Conservation (phyloP, 2,329 filamentous ascomycete genomes). For the Helotiales sp. region DNA sequence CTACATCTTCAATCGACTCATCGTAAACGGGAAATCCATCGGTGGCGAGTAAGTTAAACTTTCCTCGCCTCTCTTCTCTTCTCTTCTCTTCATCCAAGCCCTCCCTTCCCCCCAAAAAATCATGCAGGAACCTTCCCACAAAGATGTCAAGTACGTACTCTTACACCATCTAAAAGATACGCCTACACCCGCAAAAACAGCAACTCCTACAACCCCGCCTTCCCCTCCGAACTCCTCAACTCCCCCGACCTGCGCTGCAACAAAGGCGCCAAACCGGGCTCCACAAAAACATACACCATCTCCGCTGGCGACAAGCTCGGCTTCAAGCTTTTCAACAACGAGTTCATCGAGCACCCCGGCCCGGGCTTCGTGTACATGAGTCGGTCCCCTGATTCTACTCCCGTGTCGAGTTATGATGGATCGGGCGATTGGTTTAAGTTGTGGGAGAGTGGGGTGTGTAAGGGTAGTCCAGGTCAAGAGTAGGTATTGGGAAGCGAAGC, state of each 20-base stretch:
- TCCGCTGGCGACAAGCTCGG: background rate
- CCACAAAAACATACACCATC: background rate
- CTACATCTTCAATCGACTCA: background rate
- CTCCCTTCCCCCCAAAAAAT: background rate
- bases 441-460: background rate
- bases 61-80: no score
- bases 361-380: background rate
- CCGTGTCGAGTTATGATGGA: background rate
- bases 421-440: background rate
- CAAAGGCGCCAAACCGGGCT: background rate
- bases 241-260: background rate
- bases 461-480: background rate
- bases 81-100: background rate
- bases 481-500: no score
- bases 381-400: background rate
- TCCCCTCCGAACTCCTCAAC: background rate
- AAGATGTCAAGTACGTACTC: no score
- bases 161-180: no score
- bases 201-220: background rate
- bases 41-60: background rate
- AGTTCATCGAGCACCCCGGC: background rate
- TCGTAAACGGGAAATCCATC: background rate
- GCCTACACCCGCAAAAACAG: background rate
- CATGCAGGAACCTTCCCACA: no score
- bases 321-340: conserved; percentile 2